These are phyloP conservation scores for Euphorbia lathyris DNA, from an alignment of 345 rosid species.

Conservation along the genomic window DNA sequence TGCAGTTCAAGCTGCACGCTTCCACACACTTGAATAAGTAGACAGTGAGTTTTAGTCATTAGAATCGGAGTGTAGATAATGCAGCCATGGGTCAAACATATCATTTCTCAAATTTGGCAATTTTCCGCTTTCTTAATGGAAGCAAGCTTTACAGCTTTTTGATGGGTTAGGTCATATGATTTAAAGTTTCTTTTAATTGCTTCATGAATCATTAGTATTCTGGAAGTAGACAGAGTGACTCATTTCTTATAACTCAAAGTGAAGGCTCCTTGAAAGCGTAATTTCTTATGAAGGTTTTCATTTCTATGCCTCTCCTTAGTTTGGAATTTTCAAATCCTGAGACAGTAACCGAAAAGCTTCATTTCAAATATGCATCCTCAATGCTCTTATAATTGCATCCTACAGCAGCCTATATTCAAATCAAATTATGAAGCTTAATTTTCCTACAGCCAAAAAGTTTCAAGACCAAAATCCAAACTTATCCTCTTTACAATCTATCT, in stretches of 20 bases:
- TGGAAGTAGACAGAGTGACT: not conserved
- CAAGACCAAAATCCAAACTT: not conserved
- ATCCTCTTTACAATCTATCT: not conserved
- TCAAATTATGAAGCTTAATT: not conserved
- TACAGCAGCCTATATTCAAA: not conserved
- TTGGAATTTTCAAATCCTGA: too few species aligned
- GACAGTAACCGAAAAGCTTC: too few species aligned
- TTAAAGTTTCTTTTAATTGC: too few species aligned
- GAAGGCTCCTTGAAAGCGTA: not conserved
- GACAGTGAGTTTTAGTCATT: not conserved
- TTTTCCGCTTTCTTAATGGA: not conserved
- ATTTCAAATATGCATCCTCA: not conserved
- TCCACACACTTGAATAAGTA: not conserved
- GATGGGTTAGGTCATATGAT: too few species aligned
- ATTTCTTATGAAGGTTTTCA: too few species aligned
- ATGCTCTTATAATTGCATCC: not conserved
- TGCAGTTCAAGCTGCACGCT: not conserved
- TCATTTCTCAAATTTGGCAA: conserved; percentile 7
- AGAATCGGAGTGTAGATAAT: not conserved
- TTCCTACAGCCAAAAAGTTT: not conserved
- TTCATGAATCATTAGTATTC: not conserved
- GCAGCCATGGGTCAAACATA: not conserved
- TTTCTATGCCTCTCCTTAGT: too few species aligned
- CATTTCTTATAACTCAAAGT: not conserved
- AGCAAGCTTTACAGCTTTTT: too few species aligned